Conservation (phyloP, 1,284 basidiomycete genomes). For the Amylostereum areolatum region DNA sequence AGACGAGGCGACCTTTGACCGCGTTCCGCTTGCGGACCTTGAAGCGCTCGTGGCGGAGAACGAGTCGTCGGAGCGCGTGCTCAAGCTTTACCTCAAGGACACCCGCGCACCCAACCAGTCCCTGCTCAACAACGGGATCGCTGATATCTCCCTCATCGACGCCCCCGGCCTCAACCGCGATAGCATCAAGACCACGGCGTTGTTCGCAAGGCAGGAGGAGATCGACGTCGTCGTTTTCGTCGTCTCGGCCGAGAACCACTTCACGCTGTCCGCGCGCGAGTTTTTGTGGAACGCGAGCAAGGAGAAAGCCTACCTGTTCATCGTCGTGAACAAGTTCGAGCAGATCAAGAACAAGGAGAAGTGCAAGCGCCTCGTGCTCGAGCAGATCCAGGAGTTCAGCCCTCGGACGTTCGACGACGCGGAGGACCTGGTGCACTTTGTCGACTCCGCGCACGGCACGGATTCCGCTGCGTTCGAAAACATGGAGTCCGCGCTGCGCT, state of each 20-base stretch:
- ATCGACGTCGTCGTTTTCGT: constrained; percentile 99
- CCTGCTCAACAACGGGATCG: constrained; percentile 91
- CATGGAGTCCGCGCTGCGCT: constrained; percentile 88
- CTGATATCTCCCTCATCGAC: constrained; percentile 98
- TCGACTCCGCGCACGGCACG: constrained; percentile 78
- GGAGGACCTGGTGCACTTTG: constrained; percentile 95
- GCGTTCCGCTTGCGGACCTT: constrained; percentile 64
- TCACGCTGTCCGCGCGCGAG: constrained; percentile 93
- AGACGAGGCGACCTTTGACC: constrained; percentile 76
- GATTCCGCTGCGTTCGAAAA: constrained; percentile 75
- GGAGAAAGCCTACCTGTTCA: constrained; percentile 97
- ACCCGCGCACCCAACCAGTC: constrained; percentile 71
- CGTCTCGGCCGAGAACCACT: constrained; percentile 97
- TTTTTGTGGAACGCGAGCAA: constrained; percentile 92
- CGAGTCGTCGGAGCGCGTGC: constrained; percentile 62
- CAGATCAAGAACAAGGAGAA: constrained; percentile 95
- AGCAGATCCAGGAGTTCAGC: constrained; percentile 92
- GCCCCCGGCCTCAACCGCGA: constrained; percentile 97
- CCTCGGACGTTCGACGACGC: constrained; percentile 91
- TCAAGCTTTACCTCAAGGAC: constrained; percentile 84
- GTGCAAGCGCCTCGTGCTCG: constrained; percentile 84
- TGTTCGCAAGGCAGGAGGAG: constrained; percentile 96
- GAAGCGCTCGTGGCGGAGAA: constrained; percentile 81
- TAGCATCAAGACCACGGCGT: constrained; percentile 90
- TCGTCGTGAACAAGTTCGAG: constrained; percentile 98